Base-by-base conservation (phyloP, 768 basidiomycete genomes). In the Lactifluus echinatus region DNA sequence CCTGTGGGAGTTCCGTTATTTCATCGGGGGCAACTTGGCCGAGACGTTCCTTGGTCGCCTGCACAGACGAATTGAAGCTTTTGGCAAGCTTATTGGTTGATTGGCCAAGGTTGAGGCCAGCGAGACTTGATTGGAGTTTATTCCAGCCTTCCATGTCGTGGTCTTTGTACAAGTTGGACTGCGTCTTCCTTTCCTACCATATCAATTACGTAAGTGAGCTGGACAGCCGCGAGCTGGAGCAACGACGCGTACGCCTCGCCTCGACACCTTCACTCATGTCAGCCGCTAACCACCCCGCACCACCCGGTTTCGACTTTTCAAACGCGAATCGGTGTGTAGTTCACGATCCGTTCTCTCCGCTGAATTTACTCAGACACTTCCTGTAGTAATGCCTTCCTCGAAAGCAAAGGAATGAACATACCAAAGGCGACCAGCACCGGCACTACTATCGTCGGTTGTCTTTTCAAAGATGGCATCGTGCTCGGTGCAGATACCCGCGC, bases 401-500 rank as follows among this genome's bases (percentile, higher is more conserved):
- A 74, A 11, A 77, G 80, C 47, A 87, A 84, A 64, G 90, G 90
- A 34, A 66, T 89, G 19, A 82, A 79, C 14, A 69, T 86, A 42
- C 90, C 90, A 50, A 90, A 85, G 69, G 90, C 89, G 3, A 92
- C 90, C 14, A 91, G 89, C 72, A 93, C 90, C 0, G 94, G 93
- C 65, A 99, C 95, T 4, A 99, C 95, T 48, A 98, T 99, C 75
- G 96, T 99, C 17, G 96, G 96, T 26, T 92, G 92, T 67, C 73
- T 96, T 54, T 97, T 88, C 72, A 85, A 84, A 64, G 90, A 91
- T 67, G 96, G 96, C 5, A 85, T 99, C 64, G 81, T 95, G 17
- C 80, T 99, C 5, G 96, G 95, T 45, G 96, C 96, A 14, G 96
- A 98, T 71, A 99, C 96, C 1, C 79, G 95, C 65, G 94, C 96